These are phyloP conservation scores for Tetrapisispora fleetii DNA, from an alignment of 805 yeast genomes.

Conservation along the genomic window DNA sequence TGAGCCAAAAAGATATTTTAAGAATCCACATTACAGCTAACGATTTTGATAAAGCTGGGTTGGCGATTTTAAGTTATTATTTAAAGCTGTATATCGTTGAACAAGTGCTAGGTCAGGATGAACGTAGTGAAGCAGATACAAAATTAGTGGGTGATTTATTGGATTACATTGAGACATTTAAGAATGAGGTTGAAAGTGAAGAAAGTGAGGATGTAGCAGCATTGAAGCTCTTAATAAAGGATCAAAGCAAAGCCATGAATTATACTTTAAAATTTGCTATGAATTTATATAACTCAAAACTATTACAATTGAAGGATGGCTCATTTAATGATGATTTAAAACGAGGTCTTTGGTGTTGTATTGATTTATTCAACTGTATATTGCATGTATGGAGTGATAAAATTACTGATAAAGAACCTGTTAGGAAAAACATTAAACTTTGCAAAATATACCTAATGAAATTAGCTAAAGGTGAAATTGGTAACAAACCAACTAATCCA, in stretches of 20 bases:
- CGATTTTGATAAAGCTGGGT: slow-evolving; percentile 19
- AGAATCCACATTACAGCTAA: slow-evolving; percentile 14
- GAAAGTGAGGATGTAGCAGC: slow-evolving; percentile 26
- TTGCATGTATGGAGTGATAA: slow-evolving; percentile 18
- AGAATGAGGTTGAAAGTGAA: slow-evolving; percentile 26
- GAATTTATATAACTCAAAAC: slow-evolving; percentile 42
- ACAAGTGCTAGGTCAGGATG: slow-evolving; percentile 52
- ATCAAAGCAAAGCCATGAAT: slow-evolving; percentile 47
- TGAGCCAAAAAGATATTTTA: neutral
- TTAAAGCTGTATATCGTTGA: slow-evolving; percentile 57
- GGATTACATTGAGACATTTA: slow-evolving; percentile 59
- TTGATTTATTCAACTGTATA: slow-evolving; percentile 18
- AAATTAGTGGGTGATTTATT: slow-evolving; percentile 49
- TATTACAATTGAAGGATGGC: slow-evolving; percentile 39
- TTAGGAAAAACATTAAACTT: slow-evolving; percentile 19
- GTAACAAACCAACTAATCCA: neutral
- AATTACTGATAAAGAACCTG: slow-evolving; percentile 3
- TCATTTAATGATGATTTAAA: slow-evolving; percentile 30
- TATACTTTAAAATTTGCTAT: slow-evolving; percentile 50
- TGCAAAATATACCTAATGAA: slow-evolving; percentile 23
- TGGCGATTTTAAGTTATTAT: slow-evolving; percentile 25
- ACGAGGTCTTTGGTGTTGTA: slow-evolving; percentile 27
- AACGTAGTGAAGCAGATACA: slow-evolving; percentile 48
- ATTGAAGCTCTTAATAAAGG: slow-evolving; percentile 38
- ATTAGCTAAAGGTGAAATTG: slow-evolving; percentile 19